A percentile compares a stretch with the other conserved stretches of the same genome.
These are phyloP conservation scores for Linum lewisii DNA, from an alignment of 345 rosid genomes.

Conservation along the genomic window DNA sequence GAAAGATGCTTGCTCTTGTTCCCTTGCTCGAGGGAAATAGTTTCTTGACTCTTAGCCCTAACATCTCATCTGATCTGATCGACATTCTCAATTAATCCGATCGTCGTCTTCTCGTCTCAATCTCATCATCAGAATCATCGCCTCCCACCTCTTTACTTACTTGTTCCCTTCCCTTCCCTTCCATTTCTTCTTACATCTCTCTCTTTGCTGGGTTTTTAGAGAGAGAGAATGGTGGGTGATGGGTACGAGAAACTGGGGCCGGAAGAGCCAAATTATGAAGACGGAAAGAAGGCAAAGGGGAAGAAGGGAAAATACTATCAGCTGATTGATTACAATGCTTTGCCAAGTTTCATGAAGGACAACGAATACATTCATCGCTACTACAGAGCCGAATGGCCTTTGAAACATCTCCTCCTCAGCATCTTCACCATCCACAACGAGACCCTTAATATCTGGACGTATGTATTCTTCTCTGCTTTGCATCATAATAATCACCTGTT, in stretches of 20 bases:
- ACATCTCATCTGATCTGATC: no score
- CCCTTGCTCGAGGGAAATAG: no score
- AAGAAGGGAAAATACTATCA: slow-evolving; percentile 69
- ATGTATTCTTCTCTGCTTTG: slow-evolving; percentile 19
- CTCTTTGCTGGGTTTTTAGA: background rate
- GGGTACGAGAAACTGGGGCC: background rate
- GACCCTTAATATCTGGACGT: slow-evolving; percentile 97
- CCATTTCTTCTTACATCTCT: no score
- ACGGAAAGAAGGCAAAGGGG: slow-evolving; percentile 57
- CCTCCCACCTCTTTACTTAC: no score
- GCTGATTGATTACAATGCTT: slow-evolving; percentile 73
- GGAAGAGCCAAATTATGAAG: background rate
- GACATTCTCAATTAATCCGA: no score
- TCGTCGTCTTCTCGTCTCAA: no score
- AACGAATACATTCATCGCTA: slow-evolving; percentile 80
- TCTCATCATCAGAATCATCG: no score
- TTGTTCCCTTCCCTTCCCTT: no score
- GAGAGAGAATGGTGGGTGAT: background rate
- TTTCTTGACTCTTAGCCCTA: no score
- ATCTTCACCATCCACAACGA: slow-evolving; percentile 81
- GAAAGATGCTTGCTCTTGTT: no score
- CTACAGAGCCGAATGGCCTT: slow-evolving; percentile 87
- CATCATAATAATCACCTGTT: background rate
- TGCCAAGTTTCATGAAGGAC: slow-evolving; percentile 77
- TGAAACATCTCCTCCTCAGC: slow-evolving; percentile 75